Base-by-base conservation (phyloP, 2,329 filamentous ascomycete genomes). In the Sporothrix pallida region DNA sequence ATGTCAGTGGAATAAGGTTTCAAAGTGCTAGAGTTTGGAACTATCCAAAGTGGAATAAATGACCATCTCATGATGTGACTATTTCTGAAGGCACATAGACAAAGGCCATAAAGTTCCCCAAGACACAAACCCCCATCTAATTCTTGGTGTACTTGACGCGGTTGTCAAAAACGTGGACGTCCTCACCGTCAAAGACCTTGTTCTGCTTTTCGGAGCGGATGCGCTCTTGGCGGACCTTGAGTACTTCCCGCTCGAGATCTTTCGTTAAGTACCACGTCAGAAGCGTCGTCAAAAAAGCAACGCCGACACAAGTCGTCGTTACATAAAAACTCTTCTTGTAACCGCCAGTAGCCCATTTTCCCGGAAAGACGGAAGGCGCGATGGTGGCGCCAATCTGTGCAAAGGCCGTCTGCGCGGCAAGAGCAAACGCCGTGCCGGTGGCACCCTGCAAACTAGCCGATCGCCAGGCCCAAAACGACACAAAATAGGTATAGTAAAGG, bases 381-480 rank as follows among this genome's bases (percentile, higher is more conserved):
- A 54, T n/a, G n/a, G 52, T 54, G n/a, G 52, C 52, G n/a, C 52
- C 52, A 23, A 54, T 20, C 52, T 54, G 52, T 6, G 52, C 52
- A 10, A 54, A 20, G 52, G 52, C 52, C 8, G 52, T 54, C 52
- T 54, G 52, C 0, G 52, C 52, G 15, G 52, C 52, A 10, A 54
- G 52, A n/a, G 52, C 52, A 54, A 54, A 54, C 5, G 52, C 52
- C 5, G 52, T 68, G 20, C 63, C 63, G 20, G 63, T 68, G 10
- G 63, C 42, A 15, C 63, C 83, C 0, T 78, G 77, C 0, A 85
- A 77, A 10, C 83, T 83, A 2, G 82, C 81, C 3, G 83, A 83
- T 56, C 83, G 80, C 83, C 83, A 85, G 31, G 81, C 81, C 83
- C 83, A 86, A 75, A 85, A 84, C 0, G 84, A 82, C 15, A 86